phyloP scores from a whole-genome alignment of 2,329 filamentous ascomycete species.

The Penicillium sp. region DNA sequence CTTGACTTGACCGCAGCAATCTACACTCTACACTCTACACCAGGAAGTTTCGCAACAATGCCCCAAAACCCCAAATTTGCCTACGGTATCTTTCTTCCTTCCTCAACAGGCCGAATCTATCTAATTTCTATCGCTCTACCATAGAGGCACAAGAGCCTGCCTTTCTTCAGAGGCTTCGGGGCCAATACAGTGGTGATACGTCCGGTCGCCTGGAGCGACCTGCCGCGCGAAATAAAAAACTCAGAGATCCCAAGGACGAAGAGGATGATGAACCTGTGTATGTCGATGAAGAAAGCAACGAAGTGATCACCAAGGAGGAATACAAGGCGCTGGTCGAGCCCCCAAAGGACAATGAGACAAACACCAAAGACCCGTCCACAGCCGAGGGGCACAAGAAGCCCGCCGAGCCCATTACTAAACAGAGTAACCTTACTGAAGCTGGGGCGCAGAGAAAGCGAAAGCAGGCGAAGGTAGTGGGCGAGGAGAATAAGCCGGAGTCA shows the following conservation, averaged over 20 bases:
- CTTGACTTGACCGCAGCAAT: slow-evolving; percentile 12
- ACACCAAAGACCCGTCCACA: slow-evolving; percentile 14
- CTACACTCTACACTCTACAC: slow-evolving; percentile 4
- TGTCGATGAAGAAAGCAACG: slow-evolving; percentile 45
- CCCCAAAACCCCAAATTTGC: slow-evolving; percentile 45
- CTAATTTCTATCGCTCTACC: not conserved
- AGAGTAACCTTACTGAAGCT: slow-evolving; percentile 40
- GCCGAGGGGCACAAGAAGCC: slow-evolving; percentile 14
- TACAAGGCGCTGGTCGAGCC: slow-evolving; percentile 39
- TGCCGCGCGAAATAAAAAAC: slow-evolving; percentile 36
- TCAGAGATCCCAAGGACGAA: slow-evolving; percentile 33
- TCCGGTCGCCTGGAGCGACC: slow-evolving; percentile 40
- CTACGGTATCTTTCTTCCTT: slow-evolving; percentile 36
- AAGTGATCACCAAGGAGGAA: slow-evolving; percentile 45
- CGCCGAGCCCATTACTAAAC: slow-evolving; percentile 26
- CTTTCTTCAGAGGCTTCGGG: slow-evolving; percentile 44
- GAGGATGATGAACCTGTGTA: slow-evolving; percentile 47
- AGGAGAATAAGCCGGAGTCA: slow-evolving; percentile 25
- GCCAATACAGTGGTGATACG: slow-evolving; percentile 35
- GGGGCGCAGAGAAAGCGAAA: slow-evolving; percentile 45
- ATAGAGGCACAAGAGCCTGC: slow-evolving; percentile 44
- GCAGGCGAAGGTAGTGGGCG: slow-evolving; percentile 42
- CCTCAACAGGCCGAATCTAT: not conserved
- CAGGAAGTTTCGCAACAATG: slow-evolving; percentile 27
- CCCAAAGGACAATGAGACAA: slow-evolving; percentile 8